These are phyloP conservation scores for Ceratocystis cubensis DNA, from an alignment of 2,329 filamentous ascomycete species.

Conservation along the genomic window DNA sequence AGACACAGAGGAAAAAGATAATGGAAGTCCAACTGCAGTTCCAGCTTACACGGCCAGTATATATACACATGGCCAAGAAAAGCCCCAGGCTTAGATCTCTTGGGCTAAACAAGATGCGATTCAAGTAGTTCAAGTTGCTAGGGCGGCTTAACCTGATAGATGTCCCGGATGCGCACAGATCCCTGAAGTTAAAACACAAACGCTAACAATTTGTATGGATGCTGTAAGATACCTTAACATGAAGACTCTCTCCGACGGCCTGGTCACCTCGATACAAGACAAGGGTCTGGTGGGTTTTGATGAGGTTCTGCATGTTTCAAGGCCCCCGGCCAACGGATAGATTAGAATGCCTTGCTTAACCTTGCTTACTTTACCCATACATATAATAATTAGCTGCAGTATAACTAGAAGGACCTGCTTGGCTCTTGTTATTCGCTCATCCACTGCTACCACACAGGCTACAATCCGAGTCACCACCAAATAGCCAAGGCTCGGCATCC, in stretches of 20 bases:
- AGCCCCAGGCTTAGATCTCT: neutral
- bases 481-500: neutral
- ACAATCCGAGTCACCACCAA: neutral
- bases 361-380: neutral
- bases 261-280: too few relatives aligned
- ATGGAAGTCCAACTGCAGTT: too few relatives aligned
- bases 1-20: too few relatives aligned
- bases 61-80: neutral
- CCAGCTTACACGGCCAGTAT: neutral
- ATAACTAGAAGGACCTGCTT: too few relatives aligned
- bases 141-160: too few relatives aligned
- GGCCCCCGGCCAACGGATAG: neutral
- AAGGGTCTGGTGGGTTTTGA: neutral
- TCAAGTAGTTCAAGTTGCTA: neutral
- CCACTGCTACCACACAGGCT: neutral
- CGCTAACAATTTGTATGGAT: neutral
- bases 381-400: too few relatives aligned
- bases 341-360: neutral
- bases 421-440: too few relatives aligned
- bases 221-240: too few relatives aligned
- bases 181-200: neutral
- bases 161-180: neutral
- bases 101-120: neutral
- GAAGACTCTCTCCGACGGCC: too few relatives aligned
- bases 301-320: conserved; percentile 7